Percentiles rank a stretch among this genome's conserved stretches.
Conservation (phyloP, 768 basidiomycete genomes). For the Cubamyces sp. region DNA sequence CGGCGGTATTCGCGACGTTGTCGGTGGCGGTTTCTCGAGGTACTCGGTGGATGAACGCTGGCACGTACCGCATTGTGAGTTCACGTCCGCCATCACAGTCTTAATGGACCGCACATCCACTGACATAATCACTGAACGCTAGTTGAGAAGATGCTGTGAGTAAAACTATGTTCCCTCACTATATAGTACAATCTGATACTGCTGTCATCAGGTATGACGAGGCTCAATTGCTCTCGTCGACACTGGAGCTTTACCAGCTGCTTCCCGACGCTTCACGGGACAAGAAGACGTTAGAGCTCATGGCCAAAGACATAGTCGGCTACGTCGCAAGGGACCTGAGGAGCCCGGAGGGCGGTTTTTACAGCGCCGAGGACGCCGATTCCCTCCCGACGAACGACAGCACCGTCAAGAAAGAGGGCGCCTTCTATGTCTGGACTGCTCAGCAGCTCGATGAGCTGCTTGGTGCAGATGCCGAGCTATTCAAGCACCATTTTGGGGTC, state of each 20-base stretch:
- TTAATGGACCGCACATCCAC: not conserved
- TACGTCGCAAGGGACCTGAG: conserved; percentile 40
- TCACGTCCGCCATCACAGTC: too few species aligned
- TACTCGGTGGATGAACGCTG: conserved; percentile 46
- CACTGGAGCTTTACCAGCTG: conserved; percentile 29
- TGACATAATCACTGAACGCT: not conserved
- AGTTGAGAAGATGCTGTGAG: conserved; percentile 43
- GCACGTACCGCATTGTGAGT: conserved; percentile 45
- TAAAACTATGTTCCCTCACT: not conserved
- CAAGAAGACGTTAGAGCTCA: conserved; percentile 25
- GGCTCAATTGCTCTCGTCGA: conserved; percentile 38
- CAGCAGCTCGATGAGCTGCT: conserved; percentile 38
- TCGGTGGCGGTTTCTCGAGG: conserved; percentile 44
- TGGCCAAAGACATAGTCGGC: conserved; percentile 39
- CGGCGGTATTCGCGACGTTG: conserved; percentile 45
- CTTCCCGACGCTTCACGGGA: conserved; percentile 18
- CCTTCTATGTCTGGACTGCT: conserved; percentile 44
- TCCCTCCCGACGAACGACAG: conserved; percentile 36
- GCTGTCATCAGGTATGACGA: conserved; percentile 39
- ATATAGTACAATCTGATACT: too few species aligned
- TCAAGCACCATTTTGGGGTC: conserved; percentile 40
- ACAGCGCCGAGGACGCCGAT: conserved; percentile 47
- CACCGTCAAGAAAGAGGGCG: conserved; percentile 39
- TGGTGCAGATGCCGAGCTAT: conserved; percentile 34
- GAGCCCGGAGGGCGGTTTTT: conserved; percentile 41